Base-by-base conservation (phyloP, 2,329 filamentous ascomycete genomes). In the Chlorencoelia australis region DNA sequence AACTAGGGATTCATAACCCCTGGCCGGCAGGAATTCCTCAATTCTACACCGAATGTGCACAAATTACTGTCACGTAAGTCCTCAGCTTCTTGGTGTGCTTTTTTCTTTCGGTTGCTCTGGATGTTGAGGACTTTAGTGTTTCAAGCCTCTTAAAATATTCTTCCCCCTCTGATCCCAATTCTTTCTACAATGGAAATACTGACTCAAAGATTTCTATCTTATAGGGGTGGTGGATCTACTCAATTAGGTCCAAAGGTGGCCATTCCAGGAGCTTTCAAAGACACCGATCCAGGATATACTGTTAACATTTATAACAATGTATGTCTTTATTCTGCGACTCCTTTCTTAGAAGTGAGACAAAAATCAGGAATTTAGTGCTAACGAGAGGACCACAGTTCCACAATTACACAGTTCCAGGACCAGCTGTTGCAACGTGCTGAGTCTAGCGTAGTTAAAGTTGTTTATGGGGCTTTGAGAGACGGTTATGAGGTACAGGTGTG, bases 31-130 rank as follows among this genome's bases (percentile, higher is more conserved):
- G 45, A n/a, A 45, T 42, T 10, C 48, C 49, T 1, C 48, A 50
- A 35, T 55, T 54, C 44, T 55, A 55, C 30, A 47, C 52, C 26
- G 39, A 37, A 8, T 55, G 52, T 28, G 51, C 51, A 0, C 52
- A 53, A 32, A 29, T 54, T 4, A 48, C 42, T 11, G 43, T 54
- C 14, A 50, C 47, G n/a, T n/a, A n/a, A n/a, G n/a, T n/a, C n/a
- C n/a, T n/a, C n/a, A n/a, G n/a, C n/a, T n/a, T n/a, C n/a, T n/a
- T n/a, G n/a, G n/a, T n/a, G n/a, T n/a, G n/a, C n/a, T n/a, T n/a
- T n/a, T n/a, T n/a, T n/a, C n/a, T n/a, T n/a, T n/a, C 8, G 52
- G 53, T 2, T 51, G 52, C n/a, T 40, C 36, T 3, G 52, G 52
- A 5, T 46, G 39, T 5, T 51, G 50, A 3, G 39, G 48, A 1